Evolutionary conservation across 179 eudicot genomes (phyloP).

Genomic region (Heliamphora ciliata): DNA sequence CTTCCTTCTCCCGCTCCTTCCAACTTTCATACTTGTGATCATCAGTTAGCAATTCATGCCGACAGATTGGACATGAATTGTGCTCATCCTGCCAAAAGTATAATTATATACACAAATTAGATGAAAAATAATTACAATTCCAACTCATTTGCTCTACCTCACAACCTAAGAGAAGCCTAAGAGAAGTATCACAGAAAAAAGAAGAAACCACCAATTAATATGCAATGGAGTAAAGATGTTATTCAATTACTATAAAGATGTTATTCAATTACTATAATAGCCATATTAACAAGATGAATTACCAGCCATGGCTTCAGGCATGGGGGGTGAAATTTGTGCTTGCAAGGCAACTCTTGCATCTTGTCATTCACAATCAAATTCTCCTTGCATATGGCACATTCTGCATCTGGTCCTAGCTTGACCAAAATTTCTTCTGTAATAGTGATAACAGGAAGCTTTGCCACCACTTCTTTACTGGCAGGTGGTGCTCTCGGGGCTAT

Average conservation of each 20-base stretch:
- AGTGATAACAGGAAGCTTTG: conserved; percentile 62
- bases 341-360: conserved; percentile 94
- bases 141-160: not conserved
- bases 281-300: conserved; percentile 7
- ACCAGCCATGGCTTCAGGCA: conserved; percentile 96
- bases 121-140: not conserved
- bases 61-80: conserved; percentile 86
- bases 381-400: conserved; percentile 84
- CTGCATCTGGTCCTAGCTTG: conserved; percentile 65
- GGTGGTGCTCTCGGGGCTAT: conserved; percentile 62
- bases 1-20: conserved; percentile 57
- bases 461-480: conserved; percentile 82
- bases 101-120: not conserved
- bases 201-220: not conserved
- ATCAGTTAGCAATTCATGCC: conserved; percentile 85
- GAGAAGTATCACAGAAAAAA: not conserved
- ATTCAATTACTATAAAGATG: not conserved
- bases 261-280: not conserved
- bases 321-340: conserved; percentile 79
- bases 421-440: conserved; percentile 43
- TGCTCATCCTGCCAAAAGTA: conserved; percentile 52
- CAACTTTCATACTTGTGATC: conserved; percentile 71
- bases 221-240: not conserved
- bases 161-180: no score
- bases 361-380: conserved; percentile 53